Conservation (phyloP, 768 basidiomycete species). For the Termitomyces bulborhizus region DNA sequence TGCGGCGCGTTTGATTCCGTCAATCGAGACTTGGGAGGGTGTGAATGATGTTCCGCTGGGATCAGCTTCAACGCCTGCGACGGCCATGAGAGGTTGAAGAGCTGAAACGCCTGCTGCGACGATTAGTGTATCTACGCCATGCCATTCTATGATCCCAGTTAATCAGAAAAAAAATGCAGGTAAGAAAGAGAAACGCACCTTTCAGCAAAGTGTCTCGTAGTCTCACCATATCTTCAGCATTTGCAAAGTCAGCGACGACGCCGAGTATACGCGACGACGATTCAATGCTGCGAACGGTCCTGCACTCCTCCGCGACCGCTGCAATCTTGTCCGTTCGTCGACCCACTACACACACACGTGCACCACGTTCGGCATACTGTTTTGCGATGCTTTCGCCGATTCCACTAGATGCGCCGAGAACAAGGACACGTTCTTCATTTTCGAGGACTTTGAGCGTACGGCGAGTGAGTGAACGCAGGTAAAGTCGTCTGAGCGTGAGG, state of each 20-base stretch:
- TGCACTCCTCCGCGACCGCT: conserved; percentile 58
- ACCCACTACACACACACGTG: conserved; percentile 68
- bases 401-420: conserved; percentile 82
- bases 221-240: conserved; percentile 59
- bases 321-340: conserved; percentile 50
- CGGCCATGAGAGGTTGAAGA: conserved; percentile 64
- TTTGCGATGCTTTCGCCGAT: conserved; percentile 69
- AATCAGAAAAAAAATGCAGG: background rate
- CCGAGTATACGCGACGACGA: conserved; percentile 32
- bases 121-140: conserved; percentile 75
- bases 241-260: conserved; percentile 57
- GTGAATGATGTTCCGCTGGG: conserved; percentile 16
- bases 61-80: conserved; percentile 50
- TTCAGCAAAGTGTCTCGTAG: conserved; percentile 46
- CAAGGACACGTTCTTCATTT: conserved; percentile 60
- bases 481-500: conserved; percentile 15
- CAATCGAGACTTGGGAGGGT: conserved; percentile 33
- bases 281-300: conserved; percentile 14
- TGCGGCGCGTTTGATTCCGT: conserved; percentile 55
- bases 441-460: conserved; percentile 8
- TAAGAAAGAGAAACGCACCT: conserved; percentile 32
- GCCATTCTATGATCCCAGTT: conserved; percentile 53
- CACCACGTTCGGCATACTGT: conserved; percentile 70
- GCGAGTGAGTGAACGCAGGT: conserved; percentile 9
- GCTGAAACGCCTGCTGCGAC: conserved; percentile 84